Percentiles rank a stretch among this genome's conserved stretches.
Conservation (phyloP, 2,329 filamentous ascomycete genomes). For the Chaetomiaceae sp. region DNA sequence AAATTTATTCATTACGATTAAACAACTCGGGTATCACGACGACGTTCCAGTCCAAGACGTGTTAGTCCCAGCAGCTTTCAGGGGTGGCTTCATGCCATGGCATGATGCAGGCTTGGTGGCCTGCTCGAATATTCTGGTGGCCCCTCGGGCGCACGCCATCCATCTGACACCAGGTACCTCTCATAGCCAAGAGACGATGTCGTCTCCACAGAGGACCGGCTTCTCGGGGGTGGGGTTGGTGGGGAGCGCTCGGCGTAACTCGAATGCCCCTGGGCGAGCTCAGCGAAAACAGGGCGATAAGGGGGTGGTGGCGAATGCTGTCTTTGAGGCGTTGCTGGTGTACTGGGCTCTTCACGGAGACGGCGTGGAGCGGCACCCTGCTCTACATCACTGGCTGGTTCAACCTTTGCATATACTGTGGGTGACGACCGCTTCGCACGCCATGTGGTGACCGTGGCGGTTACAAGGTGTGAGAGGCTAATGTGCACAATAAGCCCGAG, state of each 20-base stretch:
- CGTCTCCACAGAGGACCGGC: slow-evolving; percentile 23
- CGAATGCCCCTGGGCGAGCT: background rate
- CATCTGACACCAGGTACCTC: slow-evolving; percentile 25
- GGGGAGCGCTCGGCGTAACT: background rate
- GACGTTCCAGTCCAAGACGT: background rate
- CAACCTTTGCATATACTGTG: background rate
- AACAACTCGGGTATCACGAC: slow-evolving; percentile 3
- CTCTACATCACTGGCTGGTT: slow-evolving; percentile 7
- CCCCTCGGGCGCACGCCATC: slow-evolving; percentile 21
- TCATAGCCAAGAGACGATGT: slow-evolving; percentile 22
- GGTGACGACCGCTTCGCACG: slow-evolving; percentile 2
- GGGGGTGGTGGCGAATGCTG: slow-evolving; percentile 13
- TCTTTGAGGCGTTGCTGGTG: background rate
- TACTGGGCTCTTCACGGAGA: background rate
- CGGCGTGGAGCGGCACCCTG: background rate
- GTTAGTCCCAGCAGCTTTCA: too few species aligned
- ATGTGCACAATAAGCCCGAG: background rate
- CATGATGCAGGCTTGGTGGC: slow-evolving; percentile 24
- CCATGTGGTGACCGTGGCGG: slow-evolving; percentile 8
- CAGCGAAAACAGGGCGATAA: slow-evolving; percentile 5
- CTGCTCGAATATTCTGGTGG: slow-evolving; percentile 24
- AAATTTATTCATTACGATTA: slow-evolving; percentile 8
- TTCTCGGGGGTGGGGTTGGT: background rate
- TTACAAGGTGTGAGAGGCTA: slow-evolving; percentile 7
- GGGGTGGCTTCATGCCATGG: background rate